Conservation (phyloP, 2,329 filamentous ascomycete genomes). For the Endocalyx cinctus region DNA sequence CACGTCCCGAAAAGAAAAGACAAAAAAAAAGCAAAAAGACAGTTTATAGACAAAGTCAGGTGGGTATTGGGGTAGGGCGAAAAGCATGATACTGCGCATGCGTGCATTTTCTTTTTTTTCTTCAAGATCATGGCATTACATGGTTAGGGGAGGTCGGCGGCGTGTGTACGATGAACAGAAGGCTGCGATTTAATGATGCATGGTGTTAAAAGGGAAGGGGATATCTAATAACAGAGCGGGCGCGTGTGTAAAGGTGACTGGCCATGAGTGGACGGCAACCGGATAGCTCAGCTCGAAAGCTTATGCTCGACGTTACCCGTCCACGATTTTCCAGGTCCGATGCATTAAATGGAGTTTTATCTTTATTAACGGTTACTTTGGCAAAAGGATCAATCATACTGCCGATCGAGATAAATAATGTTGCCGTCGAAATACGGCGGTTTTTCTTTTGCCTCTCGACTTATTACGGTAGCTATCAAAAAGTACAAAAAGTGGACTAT, state of each 20-base stretch:
- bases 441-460: too few relatives aligned
- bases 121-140: constrained; percentile 33
- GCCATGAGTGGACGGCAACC: constrained; percentile 9
- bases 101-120: too few relatives aligned
- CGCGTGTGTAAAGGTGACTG: constrained; percentile 11
- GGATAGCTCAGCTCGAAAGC: constrained; percentile 6
- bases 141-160: constrained; percentile 22
- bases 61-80: constrained; percentile 29
- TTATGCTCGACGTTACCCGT: neutral
- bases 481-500: too few relatives aligned
- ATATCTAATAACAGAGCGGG: constrained; percentile 18
- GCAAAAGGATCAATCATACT: too few relatives aligned
- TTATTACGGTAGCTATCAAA: too few relatives aligned
- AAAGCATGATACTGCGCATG: constrained; percentile 35
- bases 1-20: constrained; percentile 22
- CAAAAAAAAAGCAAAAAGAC: too few relatives aligned
- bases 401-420: too few relatives aligned
- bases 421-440: too few relatives aligned
- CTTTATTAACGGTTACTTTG: too few relatives aligned
- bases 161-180: constrained; percentile 28
- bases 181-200: constrained; percentile 13
- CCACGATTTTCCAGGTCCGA: constrained; percentile 4
- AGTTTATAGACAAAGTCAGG: constrained; percentile 31
- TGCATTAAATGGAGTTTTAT: constrained; percentile 18
- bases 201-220: constrained; percentile 28